Base-by-base conservation (phyloP, 305 asterid species). In the Fraxinus paxiana region DNA sequence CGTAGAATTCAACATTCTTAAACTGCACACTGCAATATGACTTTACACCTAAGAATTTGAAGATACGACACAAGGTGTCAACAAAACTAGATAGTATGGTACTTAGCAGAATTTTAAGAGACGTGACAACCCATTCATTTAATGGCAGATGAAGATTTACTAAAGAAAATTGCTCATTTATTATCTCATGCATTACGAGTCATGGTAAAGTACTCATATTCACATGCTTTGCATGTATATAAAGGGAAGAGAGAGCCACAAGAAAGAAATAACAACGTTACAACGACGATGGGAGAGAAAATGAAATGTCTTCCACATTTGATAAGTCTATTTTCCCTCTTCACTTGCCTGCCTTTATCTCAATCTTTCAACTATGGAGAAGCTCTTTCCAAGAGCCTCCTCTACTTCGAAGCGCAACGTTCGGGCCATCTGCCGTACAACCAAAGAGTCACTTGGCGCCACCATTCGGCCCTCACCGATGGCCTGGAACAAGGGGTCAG, bases 401-500 rank as follows among this genome's bases (percentile, higher is more conserved):
- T 95, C 77, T 93, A 95, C 87, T 95, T 90, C 54, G 99, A 95
- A 84, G 92, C 97, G 4, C 98, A 92, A 81, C 92, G 98, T 75
- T 95, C 98, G 79, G 97, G 99, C 82, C 94, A 89, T 83, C 89
- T 95, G 12, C 98, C 98, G 3, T 90, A 91, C 87, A 87, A 90
- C 82, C 98, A 93, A 82, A 61, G 99, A 4, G 90, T 91, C 15
- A 69, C 81, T 46, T 95, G 99, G 99, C 94, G 98, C 22, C 95
- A 91, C 85, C 99, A 95, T 82, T 95, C 99, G 74, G 99, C 90
- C 92, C 93, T 95, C 85, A 90, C 92, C 80, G 97, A 95, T 82
- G 99, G 99, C 76, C 91, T 95, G 30, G 97, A 95, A 71, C 97
- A 93, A 90, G 99, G 98, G 88, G 97, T 95, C 37, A 46, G 56